These are phyloP conservation scores for Morella rubra DNA, from an alignment of 306 rosid species.

Conservation along the genomic window DNA sequence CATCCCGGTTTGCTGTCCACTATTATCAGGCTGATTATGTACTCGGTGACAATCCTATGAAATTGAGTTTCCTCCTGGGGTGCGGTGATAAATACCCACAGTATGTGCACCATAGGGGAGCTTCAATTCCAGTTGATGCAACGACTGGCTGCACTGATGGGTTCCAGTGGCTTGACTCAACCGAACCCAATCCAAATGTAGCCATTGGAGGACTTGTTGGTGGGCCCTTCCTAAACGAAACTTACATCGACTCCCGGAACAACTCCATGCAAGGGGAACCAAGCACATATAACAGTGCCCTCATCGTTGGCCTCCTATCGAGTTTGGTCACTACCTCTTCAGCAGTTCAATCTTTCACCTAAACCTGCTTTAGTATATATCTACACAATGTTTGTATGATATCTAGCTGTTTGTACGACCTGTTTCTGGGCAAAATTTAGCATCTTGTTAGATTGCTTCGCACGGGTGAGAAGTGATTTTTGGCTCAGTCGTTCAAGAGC, in stretches of 20 bases:
- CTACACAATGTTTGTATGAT: slow-evolving; percentile 21
- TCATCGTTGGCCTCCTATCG: slow-evolving; percentile 82
- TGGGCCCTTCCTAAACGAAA: slow-evolving; percentile 82
- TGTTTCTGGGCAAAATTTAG: slow-evolving; percentile 20
- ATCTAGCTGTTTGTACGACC: slow-evolving; percentile 26
- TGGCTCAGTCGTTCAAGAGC: slow-evolving; percentile 24
- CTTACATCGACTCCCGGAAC: slow-evolving; percentile 74
- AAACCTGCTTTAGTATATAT: slow-evolving; percentile 11
- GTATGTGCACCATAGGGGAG: slow-evolving; percentile 96
- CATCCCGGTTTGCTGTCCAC: slow-evolving; percentile 4
- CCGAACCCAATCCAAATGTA: slow-evolving; percentile 77
- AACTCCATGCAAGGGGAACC: slow-evolving; percentile 88
- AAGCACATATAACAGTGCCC: slow-evolving; percentile 85
- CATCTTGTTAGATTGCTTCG: slow-evolving; percentile 23
- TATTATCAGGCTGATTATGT: slow-evolving; percentile 77
- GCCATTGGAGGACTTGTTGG: slow-evolving; percentile 96
- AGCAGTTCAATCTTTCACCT: slow-evolving; percentile 61
- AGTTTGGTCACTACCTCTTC: slow-evolving; percentile 92
- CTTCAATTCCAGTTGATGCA: slow-evolving; percentile 72
- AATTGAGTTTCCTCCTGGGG: slow-evolving; percentile 84
- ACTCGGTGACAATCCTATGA: slow-evolving; percentile 82
- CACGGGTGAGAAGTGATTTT: slow-evolving; percentile 24
- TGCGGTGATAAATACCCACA: slow-evolving; percentile 79
- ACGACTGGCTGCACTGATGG: slow-evolving; percentile 73
- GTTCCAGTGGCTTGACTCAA: slow-evolving; percentile 62